A percentile compares a stretch with the other conserved stretches of the same genome.
Conservation (phyloP, 768 basidiomycete species). For the Leccinum uliginosum region DNA sequence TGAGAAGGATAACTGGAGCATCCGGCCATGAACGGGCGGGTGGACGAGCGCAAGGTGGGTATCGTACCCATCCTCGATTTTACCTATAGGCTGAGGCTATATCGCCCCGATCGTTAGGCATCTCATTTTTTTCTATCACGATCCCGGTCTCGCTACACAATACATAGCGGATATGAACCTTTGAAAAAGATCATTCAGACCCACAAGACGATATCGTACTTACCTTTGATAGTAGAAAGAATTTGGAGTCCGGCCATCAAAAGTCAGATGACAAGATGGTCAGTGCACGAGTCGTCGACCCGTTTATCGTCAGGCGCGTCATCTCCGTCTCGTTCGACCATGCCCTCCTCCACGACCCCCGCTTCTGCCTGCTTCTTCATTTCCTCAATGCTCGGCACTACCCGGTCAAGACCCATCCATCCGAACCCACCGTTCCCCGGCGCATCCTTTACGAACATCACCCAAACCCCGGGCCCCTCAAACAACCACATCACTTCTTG, state of each 20-base stretch:
- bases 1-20: conserved; percentile 67
- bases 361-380: conserved; percentile 14
- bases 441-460: conserved; percentile 30
- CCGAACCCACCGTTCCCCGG: conserved; percentile 30
- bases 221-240: background rate
- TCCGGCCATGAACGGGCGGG: conserved; percentile 49
- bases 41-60: conserved; percentile 57
- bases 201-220: background rate
- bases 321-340: background rate
- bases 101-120: conserved; percentile 94
- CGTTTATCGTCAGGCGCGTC: background rate
- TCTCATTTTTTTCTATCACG: conserved; percentile 70
- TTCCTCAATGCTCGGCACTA: conserved; percentile 24
- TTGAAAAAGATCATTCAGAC: background rate
- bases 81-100: too few relatives aligned
- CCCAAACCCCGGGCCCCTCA: conserved; percentile 21
- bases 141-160: conserved; percentile 72
- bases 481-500: conserved; percentile 37
- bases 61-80: conserved; percentile 64
- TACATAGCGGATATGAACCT: too few relatives aligned
- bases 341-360: background rate
- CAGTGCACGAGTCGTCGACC: background rate
- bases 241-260: background rate
- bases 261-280: background rate
- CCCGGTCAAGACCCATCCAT: conserved; percentile 2